phyloP scores from a whole-genome alignment of 1,284 basidiomycete genomes.

The Ceraceosorus bombacis region DNA sequence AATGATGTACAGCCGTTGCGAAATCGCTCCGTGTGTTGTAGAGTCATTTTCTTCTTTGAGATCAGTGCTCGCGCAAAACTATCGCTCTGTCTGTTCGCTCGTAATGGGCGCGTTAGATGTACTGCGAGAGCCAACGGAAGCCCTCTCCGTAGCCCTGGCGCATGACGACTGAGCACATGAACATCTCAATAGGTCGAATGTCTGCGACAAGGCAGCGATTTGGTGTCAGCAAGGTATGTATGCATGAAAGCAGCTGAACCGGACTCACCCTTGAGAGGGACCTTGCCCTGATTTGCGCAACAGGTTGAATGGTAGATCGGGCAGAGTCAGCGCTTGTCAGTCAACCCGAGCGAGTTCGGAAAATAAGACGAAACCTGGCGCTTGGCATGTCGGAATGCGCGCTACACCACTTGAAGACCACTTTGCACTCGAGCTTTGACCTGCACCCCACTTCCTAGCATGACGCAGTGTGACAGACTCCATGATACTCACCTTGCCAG shows the following conservation, averaged over 20 bases:
- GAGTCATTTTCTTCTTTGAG: too few species aligned
- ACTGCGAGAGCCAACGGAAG: conserved; percentile 99
- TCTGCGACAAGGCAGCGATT: conserved; percentile 51
- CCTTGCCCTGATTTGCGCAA: conserved; percentile 63
- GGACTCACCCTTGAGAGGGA: conserved; percentile 62
- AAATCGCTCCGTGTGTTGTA: too few species aligned
- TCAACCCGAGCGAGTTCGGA: too few species aligned
- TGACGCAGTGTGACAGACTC: too few species aligned
- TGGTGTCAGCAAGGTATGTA: too few species aligned
- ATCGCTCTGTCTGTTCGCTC: too few species aligned
- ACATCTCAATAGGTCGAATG: conserved; percentile 96
- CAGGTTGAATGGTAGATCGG: too few species aligned
- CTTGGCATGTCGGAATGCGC: background rate
- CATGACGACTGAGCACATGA: conserved; percentile 99
- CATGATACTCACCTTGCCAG: conserved; percentile 61
- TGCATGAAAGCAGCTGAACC: background rate
- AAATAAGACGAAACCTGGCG: background rate
- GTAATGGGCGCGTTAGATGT: conserved; percentile 53
- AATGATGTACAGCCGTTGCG: too few species aligned
- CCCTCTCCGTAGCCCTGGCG: conserved; percentile 98
- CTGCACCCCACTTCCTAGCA: too few species aligned
- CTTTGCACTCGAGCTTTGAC: too few species aligned
- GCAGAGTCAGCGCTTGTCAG: too few species aligned
- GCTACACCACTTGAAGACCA: background rate
- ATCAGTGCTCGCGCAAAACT: too few species aligned